A percentile compares a stretch with the other conserved stretches of the same genome.
phyloP scores from a whole-genome alignment of 1,284 basidiomycete genomes.

The Athelia psychrophila region DNA sequence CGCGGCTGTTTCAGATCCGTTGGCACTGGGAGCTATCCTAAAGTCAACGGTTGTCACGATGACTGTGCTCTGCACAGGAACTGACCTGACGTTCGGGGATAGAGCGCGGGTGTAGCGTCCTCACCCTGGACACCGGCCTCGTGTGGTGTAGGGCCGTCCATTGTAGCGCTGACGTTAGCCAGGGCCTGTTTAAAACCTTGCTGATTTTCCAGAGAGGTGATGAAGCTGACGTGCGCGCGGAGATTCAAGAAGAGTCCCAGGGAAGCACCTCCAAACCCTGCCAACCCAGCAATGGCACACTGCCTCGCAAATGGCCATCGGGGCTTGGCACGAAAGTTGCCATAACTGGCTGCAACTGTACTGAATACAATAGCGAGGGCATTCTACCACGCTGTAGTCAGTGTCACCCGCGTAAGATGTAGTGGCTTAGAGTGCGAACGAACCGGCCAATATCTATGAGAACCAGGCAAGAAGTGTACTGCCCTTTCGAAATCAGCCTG shows the following conservation, averaged over 20 bases:
- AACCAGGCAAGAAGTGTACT: constrained; percentile 45
- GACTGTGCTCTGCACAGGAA: background rate
- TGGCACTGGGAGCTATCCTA: background rate
- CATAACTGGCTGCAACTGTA: background rate
- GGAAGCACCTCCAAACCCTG: constrained; percentile 12
- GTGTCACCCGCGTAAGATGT: background rate
- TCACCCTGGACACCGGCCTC: constrained; percentile 1
- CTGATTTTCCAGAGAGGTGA: constrained; percentile 40
- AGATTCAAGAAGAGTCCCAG: constrained; percentile 24
- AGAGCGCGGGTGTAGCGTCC: background rate
- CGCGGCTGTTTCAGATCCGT: constrained; percentile 12
- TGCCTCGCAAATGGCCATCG: background rate
- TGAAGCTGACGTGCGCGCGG: constrained; percentile 28
- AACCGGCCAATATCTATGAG: constrained; percentile 36
- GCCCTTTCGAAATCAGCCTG: constrained; percentile 54
- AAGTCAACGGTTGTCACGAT: background rate
- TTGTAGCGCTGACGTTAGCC: constrained; percentile 35
- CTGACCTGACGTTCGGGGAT: background rate
- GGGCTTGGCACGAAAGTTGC: background rate
- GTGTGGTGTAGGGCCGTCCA: constrained; percentile 18
- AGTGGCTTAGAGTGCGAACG: constrained; percentile 15
- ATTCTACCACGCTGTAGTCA: background rate
- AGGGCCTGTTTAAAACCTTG: constrained; percentile 44
- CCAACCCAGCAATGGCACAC: background rate
- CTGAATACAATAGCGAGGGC: background rate